Percentiles rank a stretch among this genome's conserved stretches.
Evolutionary conservation across 2,329 filamentous ascomycete genomes (phyloP).

Genomic region (Colletotrichum incanum): DNA sequence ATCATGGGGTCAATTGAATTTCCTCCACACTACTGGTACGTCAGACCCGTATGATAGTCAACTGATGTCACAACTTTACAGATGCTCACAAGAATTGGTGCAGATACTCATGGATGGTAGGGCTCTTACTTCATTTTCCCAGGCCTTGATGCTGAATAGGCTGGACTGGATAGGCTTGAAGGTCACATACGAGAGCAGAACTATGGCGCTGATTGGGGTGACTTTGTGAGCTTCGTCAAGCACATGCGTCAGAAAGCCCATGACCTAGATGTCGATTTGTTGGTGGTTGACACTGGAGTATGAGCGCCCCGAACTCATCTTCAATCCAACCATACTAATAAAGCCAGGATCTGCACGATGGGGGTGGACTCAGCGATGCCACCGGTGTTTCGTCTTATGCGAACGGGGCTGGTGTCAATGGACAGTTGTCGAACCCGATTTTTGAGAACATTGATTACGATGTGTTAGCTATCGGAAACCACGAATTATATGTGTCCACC

Average conservation of each 20-base stretch:
- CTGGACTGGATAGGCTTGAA: slow-evolving; percentile 61
- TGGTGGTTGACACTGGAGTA: slow-evolving; percentile 73
- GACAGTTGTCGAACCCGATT: slow-evolving; percentile 65
- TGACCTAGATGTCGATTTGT: slow-evolving; percentile 70
- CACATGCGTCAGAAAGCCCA: slow-evolving; percentile 73
- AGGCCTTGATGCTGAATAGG: background rate
- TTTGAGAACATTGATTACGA: slow-evolving; percentile 61
- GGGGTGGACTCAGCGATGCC: slow-evolving; percentile 74
- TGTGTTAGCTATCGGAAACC: slow-evolving; percentile 67
- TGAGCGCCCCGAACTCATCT: slow-evolving; percentile 18
- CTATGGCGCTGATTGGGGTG: slow-evolving; percentile 78
- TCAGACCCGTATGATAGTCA: background rate
- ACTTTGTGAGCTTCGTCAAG: slow-evolving; percentile 73
- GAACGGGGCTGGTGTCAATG: slow-evolving; percentile 60
- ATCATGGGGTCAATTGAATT: slow-evolving; percentile 76
- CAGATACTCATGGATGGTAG: slow-evolving; percentile 33
- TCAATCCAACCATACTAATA: slow-evolving; percentile 41
- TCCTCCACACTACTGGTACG: slow-evolving; percentile 56
- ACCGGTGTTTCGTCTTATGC: slow-evolving; percentile 55
- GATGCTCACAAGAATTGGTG: slow-evolving; percentile 72
- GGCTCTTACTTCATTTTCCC: too few relatives aligned
- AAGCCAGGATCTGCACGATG: slow-evolving; percentile 74
- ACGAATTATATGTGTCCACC: slow-evolving; percentile 76
- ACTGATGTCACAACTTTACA: background rate
- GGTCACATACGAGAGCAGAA: slow-evolving; percentile 74